phyloP scores from a whole-genome alignment of 257 asterid species.

The Coffea eugenioides region DNA sequence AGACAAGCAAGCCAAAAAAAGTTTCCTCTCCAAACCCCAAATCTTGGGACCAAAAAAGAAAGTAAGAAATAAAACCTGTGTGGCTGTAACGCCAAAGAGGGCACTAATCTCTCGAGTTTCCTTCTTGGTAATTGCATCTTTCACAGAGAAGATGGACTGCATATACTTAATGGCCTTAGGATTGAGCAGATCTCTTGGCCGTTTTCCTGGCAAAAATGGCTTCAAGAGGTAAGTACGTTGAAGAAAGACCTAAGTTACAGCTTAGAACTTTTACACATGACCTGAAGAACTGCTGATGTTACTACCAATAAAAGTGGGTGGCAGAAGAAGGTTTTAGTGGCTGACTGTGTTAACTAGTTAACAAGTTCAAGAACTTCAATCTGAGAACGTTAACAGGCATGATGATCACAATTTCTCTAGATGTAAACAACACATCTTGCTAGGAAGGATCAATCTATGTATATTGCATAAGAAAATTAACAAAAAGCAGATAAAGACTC shows the following conservation, averaged over 20 bases:
- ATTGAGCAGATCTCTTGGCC: slow-evolving; percentile 93
- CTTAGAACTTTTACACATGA: not conserved
- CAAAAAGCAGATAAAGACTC: slow-evolving; percentile 21
- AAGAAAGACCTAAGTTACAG: slow-evolving; percentile 3
- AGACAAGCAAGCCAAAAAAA: slow-evolving; percentile 3
- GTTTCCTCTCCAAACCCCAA: not conserved
- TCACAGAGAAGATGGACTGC: slow-evolving; percentile 80
- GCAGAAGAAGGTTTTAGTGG: not conserved
- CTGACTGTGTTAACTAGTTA: not conserved
- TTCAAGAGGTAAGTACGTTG: not conserved
- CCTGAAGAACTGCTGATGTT: not conserved
- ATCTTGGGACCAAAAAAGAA: not conserved
- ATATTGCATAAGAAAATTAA: not conserved
- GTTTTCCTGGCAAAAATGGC: slow-evolving; percentile 58
- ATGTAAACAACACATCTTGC: not conserved
- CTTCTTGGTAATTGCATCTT: slow-evolving; percentile 83
- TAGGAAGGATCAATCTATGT: not conserved
- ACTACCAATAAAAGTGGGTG: too few relatives aligned
- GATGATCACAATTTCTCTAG: not conserved
- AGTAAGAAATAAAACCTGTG: slow-evolving; percentile 57
- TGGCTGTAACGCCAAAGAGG: slow-evolving; percentile 86
- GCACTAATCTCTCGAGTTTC: slow-evolving; percentile 91
- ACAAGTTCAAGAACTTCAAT: not conserved
- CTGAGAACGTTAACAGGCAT: not conserved
- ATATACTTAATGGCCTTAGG: slow-evolving; percentile 92